Percentiles rank a stretch among this genome's conserved stretches.
Evolutionary conservation across 1,139 yeast species (phyloP).

Genomic region (Taphrina pruni): DNA sequence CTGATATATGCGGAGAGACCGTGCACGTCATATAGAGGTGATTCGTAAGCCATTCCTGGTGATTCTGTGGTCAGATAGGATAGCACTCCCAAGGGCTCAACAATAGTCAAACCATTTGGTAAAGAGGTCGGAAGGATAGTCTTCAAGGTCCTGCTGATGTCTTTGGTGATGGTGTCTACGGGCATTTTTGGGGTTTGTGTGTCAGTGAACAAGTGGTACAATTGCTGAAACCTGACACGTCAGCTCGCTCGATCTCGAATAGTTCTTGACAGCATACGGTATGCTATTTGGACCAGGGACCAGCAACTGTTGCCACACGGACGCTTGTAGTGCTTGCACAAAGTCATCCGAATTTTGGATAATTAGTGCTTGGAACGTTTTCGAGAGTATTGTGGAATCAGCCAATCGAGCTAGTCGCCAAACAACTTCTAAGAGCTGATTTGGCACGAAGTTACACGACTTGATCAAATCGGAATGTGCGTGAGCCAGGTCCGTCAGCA

Average conservation of each 20-base stretch:
- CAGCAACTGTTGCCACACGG: background rate
- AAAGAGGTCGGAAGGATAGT: background rate
- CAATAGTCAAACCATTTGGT: background rate
- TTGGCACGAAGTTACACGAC: background rate
- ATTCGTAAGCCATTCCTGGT: background rate
- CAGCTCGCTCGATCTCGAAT: background rate
- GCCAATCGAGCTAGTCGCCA: conserved; percentile 1
- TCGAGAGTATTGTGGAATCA: background rate
- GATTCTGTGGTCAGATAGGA: background rate
- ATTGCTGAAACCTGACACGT: background rate
- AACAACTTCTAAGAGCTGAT: background rate
- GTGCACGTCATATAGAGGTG: background rate
- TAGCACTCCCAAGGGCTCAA: conserved; percentile 13
- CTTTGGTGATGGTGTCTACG: background rate
- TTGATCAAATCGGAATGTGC: background rate
- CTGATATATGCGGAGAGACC: conserved; percentile 6
- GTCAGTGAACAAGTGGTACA: background rate
- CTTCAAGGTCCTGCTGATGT: background rate
- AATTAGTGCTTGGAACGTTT: background rate
- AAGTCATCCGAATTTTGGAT: background rate
- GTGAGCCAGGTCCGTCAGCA: background rate
- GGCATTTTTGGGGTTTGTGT: background rate
- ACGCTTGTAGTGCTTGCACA: background rate
- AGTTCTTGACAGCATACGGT: background rate
- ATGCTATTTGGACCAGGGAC: background rate